A percentile compares a stretch with the other conserved stretches of the same genome.
phyloP scores from a whole-genome alignment of 352 stramenopile genomes.

The Phytophthora lateralis region DNA sequence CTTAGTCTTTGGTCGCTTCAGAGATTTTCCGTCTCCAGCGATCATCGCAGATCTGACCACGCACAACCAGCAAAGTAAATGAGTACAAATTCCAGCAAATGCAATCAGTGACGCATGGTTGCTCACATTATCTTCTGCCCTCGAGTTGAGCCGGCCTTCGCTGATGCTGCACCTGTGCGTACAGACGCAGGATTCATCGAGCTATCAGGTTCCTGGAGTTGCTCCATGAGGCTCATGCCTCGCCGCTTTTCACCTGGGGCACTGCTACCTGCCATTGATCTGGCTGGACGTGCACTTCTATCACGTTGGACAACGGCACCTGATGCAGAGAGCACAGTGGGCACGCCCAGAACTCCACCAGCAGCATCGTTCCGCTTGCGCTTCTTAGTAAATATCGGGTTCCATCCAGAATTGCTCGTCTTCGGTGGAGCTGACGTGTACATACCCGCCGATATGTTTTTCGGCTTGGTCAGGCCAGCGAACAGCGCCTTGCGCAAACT shows the following conservation, averaged over 20 bases:
- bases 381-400: slow-evolving; percentile 49
- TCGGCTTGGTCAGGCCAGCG: slow-evolving; percentile 49
- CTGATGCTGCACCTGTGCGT: slow-evolving; percentile 4
- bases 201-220: slow-evolving; percentile 30
- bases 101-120: slow-evolving; percentile 4
- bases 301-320: slow-evolving; percentile 51
- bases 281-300: slow-evolving; percentile 4
- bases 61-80: not conserved
- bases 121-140: slow-evolving; percentile 65
- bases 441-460: slow-evolving; percentile 82
- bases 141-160: slow-evolving; percentile 32
- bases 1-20: slow-evolving; percentile 46
- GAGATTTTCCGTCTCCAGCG: slow-evolving; percentile 27
- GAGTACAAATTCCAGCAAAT: slow-evolving; percentile 8
- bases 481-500: slow-evolving; percentile 76
- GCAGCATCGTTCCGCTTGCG: slow-evolving; percentile 49
- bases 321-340: slow-evolving; percentile 56
- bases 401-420: slow-evolving; percentile 37
- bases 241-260: slow-evolving; percentile 11
- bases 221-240: slow-evolving; percentile 41
- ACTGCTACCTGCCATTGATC: not conserved
- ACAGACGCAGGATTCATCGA: slow-evolving; percentile 18
- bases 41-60: slow-evolving; percentile 42
- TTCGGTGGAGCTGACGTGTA: slow-evolving; percentile 51
- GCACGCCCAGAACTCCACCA: slow-evolving; percentile 41